Evolutionary conservation across 2,329 filamentous ascomycete species (phyloP), one percentile per base, ranked within the genome.

Genomic region (Rutstroemia sp.): DNA sequence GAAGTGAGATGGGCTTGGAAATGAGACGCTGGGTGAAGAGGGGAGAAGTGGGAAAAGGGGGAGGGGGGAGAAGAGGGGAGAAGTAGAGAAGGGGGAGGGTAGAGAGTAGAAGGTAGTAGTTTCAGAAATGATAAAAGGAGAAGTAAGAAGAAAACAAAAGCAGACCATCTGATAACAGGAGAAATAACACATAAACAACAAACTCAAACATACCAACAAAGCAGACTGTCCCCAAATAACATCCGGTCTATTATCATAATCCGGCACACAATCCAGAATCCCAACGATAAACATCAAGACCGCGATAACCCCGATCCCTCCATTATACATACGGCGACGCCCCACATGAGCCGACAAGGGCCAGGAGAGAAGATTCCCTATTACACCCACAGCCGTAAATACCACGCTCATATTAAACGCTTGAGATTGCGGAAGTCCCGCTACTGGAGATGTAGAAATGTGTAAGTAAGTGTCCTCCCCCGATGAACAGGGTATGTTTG

Each of bases 301-400:
- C 67, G 82, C 82, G 68, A 78, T 74, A n/a, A 72, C 64, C 10
- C 77, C 49, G 2, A 66, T 77, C 57, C 83, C 82, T 71, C 77
- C 82, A 54, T 84, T 73, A 68, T 85, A 86, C 68, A 86, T 84
- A 41, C 77, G 76, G 50, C 83, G 80, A 53, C 82, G 78, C 64
- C 83, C 82, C 54, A 81, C 74, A 68, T 81, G 84, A 0, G 78
- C 76, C 17, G 82, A 85, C 47, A 86, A 75, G 52, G 84, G 70
- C 84, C 83, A 87, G 50, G 82, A 86, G 34, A 82, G 73, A 75
- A 83, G 82, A 67, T 83, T 81, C 59, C 83, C 76, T 64, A 86
- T 69, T 68, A 71, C 74, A 64, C 84, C 80, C 1, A 86, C 78
- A 42, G 76, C 80, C 0, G 82, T 82, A 48, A 78, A 84, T 67